Conservation (phyloP, 306 rosid species). For the Heteromeles arbutifolia region DNA sequence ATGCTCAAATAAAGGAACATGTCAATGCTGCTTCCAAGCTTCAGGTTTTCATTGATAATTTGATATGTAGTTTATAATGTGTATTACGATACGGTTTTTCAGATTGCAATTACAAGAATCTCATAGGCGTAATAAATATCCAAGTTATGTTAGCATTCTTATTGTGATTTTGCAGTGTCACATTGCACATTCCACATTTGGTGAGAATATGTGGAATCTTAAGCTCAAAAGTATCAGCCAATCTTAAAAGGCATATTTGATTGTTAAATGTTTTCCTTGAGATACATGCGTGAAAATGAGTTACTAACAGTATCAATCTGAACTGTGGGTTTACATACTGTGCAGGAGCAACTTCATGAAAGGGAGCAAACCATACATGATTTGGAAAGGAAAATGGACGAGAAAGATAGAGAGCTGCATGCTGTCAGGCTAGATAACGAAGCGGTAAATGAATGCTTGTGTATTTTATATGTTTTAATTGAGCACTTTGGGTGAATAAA, state of each 20-base stretch:
- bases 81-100: background rate
- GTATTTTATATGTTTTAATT: background rate
- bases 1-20: slow-evolving; percentile 79
- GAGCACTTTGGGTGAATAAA: background rate
- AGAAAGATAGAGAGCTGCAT: slow-evolving; percentile 81
- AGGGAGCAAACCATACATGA: slow-evolving; percentile 68
- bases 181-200: background rate
- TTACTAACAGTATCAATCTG: slow-evolving; percentile 15
- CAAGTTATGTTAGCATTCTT: background rate
- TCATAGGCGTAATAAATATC: background rate
- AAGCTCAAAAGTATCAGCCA: background rate
- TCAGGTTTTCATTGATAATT: slow-evolving; percentile 42
- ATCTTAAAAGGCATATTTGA: background rate
- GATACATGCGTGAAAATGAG: background rate
- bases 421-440: slow-evolving; percentile 78
- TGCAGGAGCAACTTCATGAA: slow-evolving; percentile 78
- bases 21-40: slow-evolving; percentile 52
- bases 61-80: background rate
- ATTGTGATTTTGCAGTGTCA: background rate
- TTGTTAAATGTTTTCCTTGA: background rate
- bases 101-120: background rate
- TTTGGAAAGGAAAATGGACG: slow-evolving; percentile 81
- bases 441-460: slow-evolving; percentile 57
- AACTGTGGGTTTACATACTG: slow-evolving; percentile 24
- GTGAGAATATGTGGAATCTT: background rate